Base-by-base conservation (phyloP, 1,284 basidiomycete species). In the Naganishia sp. region DNA sequence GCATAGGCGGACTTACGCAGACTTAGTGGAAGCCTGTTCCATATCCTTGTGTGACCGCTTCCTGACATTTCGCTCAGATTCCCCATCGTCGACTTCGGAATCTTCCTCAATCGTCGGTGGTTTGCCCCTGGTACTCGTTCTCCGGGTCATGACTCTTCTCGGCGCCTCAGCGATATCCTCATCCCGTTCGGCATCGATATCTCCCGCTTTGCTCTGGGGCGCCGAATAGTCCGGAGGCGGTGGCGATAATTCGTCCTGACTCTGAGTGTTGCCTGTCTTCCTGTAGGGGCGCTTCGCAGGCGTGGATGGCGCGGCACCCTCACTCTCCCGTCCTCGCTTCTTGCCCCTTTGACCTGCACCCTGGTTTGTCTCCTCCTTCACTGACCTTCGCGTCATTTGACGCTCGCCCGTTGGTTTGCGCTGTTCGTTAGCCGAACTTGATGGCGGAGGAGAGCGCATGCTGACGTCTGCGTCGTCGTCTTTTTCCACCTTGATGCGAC, bases 191-290 rank as follows among this genome's bases (percentile, higher is more conserved):
- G 35, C 41, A n/a, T 53, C 61, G 42, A 41, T 54, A 17, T 63
- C 52, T 15, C 35, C 58, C 11, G 50, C 61, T 63, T 50, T 61
- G 6, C 58, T 39, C 23, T 60, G 18, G 6, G 28, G 18, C 6
- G 5, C 13, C 18, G 56, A 58, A 4, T 46, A 28, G 21, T 49
- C 47, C 15, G 65, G 42, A 18, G 49, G 45, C 17, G 57, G 50
- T 4, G 65, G 65, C 35, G 65, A 66, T 31, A 61, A 43, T 42
- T 61, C 65, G 46, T 66, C 65, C 7, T 47, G 57, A 55, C 65
- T 66, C 31, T 39, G 32, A 13, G 47, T 60, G 21, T 51, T 56
- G 52, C 45, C 28, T 13, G 65, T 51, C 41, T 42, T 61, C 17
- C 42, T 47, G 28, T 61, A 50, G 11, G 58, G 58, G 6, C 58